Percentiles rank a stretch among this genome's conserved stretches.
These are phyloP conservation scores for Mollisia scopiformis DNA, from an alignment of 2,329 filamentous ascomycete genomes.

Conservation along the genomic window DNA sequence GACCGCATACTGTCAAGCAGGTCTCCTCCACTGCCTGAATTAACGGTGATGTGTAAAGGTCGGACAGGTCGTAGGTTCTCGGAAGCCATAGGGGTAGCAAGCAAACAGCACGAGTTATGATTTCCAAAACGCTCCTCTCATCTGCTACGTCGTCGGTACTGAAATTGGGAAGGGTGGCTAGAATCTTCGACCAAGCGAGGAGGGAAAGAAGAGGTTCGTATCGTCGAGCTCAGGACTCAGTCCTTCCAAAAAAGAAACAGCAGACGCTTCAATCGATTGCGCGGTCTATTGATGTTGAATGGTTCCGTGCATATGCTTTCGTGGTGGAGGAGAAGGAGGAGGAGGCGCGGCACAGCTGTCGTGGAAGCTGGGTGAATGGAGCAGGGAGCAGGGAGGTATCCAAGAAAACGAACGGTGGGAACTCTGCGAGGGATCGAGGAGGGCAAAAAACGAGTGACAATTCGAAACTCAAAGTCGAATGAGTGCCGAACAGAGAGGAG, in stretches of 20 bases:
- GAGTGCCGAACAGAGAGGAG: neutral
- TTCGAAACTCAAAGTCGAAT: neutral
- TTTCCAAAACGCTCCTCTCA: constrained; percentile 19
- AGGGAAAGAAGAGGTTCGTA: neutral
- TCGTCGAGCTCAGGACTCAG: neutral
- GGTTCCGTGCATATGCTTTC: neutral
- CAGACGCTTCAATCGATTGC: neutral
- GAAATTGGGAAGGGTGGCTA: neutral
- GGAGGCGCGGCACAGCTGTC: neutral
- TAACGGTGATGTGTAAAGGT: constrained; percentile 65
- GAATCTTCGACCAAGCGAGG: constrained; percentile 2
- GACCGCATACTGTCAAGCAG: constrained; percentile 37
- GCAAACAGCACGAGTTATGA: constrained; percentile 9
- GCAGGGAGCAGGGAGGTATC: neutral
- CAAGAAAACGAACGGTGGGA: neutral
- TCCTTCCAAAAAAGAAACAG: neutral
- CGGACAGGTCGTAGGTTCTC: constrained; percentile 21
- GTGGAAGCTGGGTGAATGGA: neutral
- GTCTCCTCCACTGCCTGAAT: constrained; percentile 59
- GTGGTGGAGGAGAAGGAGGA: no score
- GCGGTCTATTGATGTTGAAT: neutral
- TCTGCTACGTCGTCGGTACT: constrained; percentile 7
- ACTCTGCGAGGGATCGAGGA: neutral
- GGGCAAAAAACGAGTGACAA: constrained; percentile 6
- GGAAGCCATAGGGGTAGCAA: constrained; percentile 22